Evolutionary conservation across 2,329 filamentous ascomycete genomes (phyloP), one percentile per base, ranked within the genome.

Genomic region (Pseudogymnoascus sp.): DNA sequence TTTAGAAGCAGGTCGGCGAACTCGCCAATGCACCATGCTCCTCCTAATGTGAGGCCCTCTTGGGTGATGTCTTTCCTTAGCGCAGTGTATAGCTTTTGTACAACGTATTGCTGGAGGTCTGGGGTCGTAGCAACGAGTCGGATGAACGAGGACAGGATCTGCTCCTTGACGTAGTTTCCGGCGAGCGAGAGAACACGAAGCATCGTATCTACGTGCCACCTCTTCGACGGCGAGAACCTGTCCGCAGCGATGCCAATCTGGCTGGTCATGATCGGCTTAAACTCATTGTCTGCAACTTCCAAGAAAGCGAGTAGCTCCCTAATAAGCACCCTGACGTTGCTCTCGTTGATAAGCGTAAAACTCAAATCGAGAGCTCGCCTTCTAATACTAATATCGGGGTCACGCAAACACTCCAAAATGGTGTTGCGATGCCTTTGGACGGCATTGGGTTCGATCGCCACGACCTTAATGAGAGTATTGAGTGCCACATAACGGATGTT

Each of bases 121-220:
- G 92, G 88, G 0, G 92, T 96, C 0, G 93, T 97, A 12, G 94
- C 94, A 67, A 99, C 93, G 2, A 99, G 84, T 59, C 95, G 89
- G 65, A 99, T 89, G 73, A 99, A 97, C 0, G 94, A 97, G 0
- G 94, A 97, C 64, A 99, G 77, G 65, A 99, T 99, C 70, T 95
- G 94, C 74, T 99, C 94, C 75, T 97, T 97, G 69, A 99, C 92
- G 71, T 94, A 96, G 76, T 95, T 96, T 56, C 94, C 94, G 61
- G 94, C 94, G 67, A 99, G 81, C 64, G 92, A 96, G 69, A 99
- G 77, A 23, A 99, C 92, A 21, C 95, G 85, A 62, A 99, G 80
- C 88, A 99, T 97, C 2, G 95, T 99, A 72, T 99, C 94, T 69
- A 97, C 89, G 73, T 99, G 94, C 94, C 94, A 99, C 73, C 94